These are phyloP conservation scores for Neurospora intermedia DNA, from an alignment of 495 filamentous ascomycete species.

Conservation along the genomic window DNA sequence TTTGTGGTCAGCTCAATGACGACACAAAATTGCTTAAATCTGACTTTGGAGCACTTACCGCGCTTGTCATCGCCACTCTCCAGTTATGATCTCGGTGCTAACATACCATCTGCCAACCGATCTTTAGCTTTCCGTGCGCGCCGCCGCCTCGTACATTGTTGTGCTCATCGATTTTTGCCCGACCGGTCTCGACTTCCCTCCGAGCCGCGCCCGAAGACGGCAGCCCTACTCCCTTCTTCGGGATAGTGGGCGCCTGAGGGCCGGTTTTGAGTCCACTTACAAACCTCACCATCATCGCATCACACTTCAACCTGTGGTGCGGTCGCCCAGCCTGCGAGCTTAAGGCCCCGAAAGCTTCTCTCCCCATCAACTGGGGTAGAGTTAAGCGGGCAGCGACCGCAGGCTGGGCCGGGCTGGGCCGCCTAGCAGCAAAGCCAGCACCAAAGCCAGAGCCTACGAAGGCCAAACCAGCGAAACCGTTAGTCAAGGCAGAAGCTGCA, in stretches of 20 bases:
- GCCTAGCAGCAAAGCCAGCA: constrained; percentile 18
- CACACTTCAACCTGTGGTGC: not conserved
- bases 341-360: not conserved
- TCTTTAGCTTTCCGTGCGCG: not conserved
- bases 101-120: not conserved
- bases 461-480: constrained; percentile 1
- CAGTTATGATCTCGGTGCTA: not conserved
- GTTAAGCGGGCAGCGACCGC: not conserved
- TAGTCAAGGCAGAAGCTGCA: constrained; percentile 1
- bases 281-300: not conserved
- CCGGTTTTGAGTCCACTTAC: not conserved
- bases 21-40: not conserved
- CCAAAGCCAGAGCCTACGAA: constrained; percentile 17
- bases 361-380: not conserved
- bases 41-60: not conserved
- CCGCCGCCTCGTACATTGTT: not conserved
- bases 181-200: not conserved
- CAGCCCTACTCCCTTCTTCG: not conserved
- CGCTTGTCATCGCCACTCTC: not conserved
- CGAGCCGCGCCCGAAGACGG: not conserved
- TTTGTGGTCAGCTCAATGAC: not conserved
- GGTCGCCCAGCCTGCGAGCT: not conserved
- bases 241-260: not conserved
- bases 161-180: not conserved
- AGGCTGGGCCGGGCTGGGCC: not conserved